These are phyloP conservation scores for Mytilinidion resinicola DNA, from an alignment of 495 filamentous ascomycete genomes.

Conservation along the genomic window DNA sequence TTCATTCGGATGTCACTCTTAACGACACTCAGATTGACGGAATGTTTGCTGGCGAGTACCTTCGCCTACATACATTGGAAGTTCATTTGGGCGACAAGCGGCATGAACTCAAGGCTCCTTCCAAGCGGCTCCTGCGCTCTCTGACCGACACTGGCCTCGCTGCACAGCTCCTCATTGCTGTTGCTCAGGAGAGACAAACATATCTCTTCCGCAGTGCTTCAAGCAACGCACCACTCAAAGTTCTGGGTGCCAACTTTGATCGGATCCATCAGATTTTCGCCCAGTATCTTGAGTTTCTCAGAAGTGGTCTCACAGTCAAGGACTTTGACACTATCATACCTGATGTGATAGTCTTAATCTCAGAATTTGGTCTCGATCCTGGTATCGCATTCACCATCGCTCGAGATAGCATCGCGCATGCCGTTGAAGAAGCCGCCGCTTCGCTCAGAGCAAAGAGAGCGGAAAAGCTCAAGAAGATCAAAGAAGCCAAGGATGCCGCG, in stretches of 20 bases:
- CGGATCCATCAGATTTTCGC: slow-evolving; percentile 77
- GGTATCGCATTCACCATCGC: slow-evolving; percentile 83
- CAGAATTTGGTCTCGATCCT: slow-evolving; percentile 73
- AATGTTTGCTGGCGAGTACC: slow-evolving; percentile 75
- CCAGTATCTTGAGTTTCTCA: slow-evolving; percentile 85
- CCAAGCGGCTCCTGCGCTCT: slow-evolving; percentile 70
- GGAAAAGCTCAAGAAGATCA: slow-evolving; percentile 30
- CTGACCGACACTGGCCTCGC: slow-evolving; percentile 66
- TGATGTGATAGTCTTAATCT: slow-evolving; percentile 61
- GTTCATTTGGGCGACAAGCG: slow-evolving; percentile 67
- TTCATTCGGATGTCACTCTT: slow-evolving; percentile 75
- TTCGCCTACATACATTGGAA: slow-evolving; percentile 72
- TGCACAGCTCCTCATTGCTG: slow-evolving; percentile 73
- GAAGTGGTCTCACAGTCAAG: slow-evolving; percentile 64
- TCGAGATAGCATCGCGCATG: slow-evolving; percentile 57
- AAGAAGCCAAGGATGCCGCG: not conserved
- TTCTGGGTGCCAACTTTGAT: slow-evolving; percentile 78
- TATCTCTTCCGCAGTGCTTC: slow-evolving; percentile 67
- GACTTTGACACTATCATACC: slow-evolving; percentile 83
- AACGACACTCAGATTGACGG: slow-evolving; percentile 79
- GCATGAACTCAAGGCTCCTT: slow-evolving; percentile 58
- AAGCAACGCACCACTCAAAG: slow-evolving; percentile 65
- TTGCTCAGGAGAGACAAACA: slow-evolving; percentile 80
- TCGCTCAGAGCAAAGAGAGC: slow-evolving; percentile 33
- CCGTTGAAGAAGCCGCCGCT: slow-evolving; percentile 36